Percentiles rank a stretch among this genome's conserved stretches.
Conservation (phyloP, 164 flowering plant genomes). For the Annona squamosa region DNA sequence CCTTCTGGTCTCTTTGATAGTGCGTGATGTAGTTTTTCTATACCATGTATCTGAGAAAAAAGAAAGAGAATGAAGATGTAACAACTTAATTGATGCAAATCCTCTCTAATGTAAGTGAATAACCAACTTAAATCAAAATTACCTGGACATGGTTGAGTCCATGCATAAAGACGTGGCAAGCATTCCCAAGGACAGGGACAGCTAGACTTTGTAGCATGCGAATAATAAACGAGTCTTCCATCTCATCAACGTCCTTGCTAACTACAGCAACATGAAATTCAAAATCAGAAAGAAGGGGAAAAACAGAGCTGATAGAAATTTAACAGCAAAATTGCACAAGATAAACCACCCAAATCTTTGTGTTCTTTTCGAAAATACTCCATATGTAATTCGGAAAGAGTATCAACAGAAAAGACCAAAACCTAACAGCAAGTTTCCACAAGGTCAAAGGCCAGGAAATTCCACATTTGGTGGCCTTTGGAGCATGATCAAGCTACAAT, state of each 20-base stretch:
- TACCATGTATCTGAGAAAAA: constrained; percentile 65
- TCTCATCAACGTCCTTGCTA: constrained; percentile 38
- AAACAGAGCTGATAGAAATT: too few relatives aligned
- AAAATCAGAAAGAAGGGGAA: background rate
- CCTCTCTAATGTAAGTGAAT: background rate
- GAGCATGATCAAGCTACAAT: background rate
- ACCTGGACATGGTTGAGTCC: constrained; percentile 87
- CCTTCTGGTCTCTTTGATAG: constrained; percentile 53
- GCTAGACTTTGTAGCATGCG: constrained; percentile 82
- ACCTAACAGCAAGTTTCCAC: background rate
- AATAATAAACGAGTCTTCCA: constrained; percentile 51
- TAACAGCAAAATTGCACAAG: too few relatives aligned
- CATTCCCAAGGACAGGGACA: constrained; percentile 87
- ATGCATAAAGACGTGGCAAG: constrained; percentile 90
- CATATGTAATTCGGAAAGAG: too few relatives aligned
- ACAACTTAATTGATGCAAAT: background rate
- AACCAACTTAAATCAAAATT: constrained; percentile 3
- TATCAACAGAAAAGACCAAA: background rate
- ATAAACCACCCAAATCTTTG: too few relatives aligned
- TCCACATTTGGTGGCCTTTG: background rate
- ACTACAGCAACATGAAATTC: constrained; percentile 31
- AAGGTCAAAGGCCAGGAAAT: background rate
- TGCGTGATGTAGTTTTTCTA: constrained; percentile 71
- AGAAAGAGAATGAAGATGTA: constrained; percentile 4
- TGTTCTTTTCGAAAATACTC: too few relatives aligned